Percentiles rank a stretch among this genome's conserved stretches.
Conservation (phyloP, 768 basidiomycete species). For the Gymnopilus dilepis region DNA sequence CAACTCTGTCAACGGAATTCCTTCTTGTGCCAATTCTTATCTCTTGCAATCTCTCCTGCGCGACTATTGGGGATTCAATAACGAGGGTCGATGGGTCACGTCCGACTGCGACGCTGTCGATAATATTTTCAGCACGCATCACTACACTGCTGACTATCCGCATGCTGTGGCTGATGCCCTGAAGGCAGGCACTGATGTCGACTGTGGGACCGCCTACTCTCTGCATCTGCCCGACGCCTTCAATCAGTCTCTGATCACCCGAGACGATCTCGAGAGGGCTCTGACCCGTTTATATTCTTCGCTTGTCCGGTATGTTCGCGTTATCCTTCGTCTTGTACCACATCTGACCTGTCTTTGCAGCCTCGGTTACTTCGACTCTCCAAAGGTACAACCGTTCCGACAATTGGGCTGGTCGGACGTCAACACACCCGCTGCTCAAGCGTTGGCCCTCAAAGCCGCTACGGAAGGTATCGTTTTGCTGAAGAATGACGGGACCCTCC, state of each 20-base stretch:
- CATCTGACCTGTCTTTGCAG: slow-evolving; percentile 31
- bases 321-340: not conserved
- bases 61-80: slow-evolving; percentile 54
- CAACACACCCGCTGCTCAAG: slow-evolving; percentile 50
- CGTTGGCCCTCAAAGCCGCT: slow-evolving; percentile 55
- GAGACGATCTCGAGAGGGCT: slow-evolving; percentile 47
- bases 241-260: slow-evolving; percentile 51
- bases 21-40: slow-evolving; percentile 58
- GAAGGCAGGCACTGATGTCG: slow-evolving; percentile 58
- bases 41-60: slow-evolving; percentile 57
- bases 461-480: slow-evolving; percentile 61
- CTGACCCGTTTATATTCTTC: slow-evolving; percentile 55
- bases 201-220: slow-evolving; percentile 57
- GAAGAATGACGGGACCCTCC: slow-evolving; percentile 68
- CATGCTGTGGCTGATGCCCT: slow-evolving; percentile 56
- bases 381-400: slow-evolving; percentile 54
- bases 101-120: slow-evolving; percentile 61
- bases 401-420: slow-evolving; percentile 54
- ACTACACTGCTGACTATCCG: slow-evolving; percentile 48
- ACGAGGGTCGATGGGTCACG: slow-evolving; percentile 58
- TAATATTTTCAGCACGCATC: slow-evolving; percentile 56
- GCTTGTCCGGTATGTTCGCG: slow-evolving; percentile 50
- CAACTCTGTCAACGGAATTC: slow-evolving; percentile 65
- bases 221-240: slow-evolving; percentile 51
- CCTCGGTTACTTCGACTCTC: slow-evolving; percentile 62